Percentiles rank a stretch among this genome's conserved stretches.
Evolutionary conservation across 768 basidiomycete genomes (phyloP).

Genomic region (Mycena filopes): DNA sequence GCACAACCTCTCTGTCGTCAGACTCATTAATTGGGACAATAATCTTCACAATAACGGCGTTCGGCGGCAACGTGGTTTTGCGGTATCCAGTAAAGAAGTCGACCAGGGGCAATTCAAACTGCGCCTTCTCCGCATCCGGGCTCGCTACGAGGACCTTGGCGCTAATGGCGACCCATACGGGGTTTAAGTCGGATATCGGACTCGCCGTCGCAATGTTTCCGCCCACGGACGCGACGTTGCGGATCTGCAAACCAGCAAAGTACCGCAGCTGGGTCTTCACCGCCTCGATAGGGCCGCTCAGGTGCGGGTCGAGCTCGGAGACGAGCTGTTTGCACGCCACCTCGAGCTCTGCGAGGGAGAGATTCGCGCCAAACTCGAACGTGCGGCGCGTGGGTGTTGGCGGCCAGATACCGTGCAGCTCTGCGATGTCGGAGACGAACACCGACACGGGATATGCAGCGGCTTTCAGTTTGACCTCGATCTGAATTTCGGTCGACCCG

Average conservation of each 20-base stretch:
- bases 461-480: slow-evolving; percentile 36
- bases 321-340: slow-evolving; percentile 24
- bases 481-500: slow-evolving; percentile 34
- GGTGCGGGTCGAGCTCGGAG: slow-evolving; percentile 22
- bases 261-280: slow-evolving; percentile 33
- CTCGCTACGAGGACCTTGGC: slow-evolving; percentile 26
- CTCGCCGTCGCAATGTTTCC: slow-evolving; percentile 35
- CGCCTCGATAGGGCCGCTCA: slow-evolving; percentile 33
- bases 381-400: slow-evolving; percentile 26
- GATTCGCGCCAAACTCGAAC: slow-evolving; percentile 34
- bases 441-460: slow-evolving; percentile 29
- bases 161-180: slow-evolving; percentile 33
- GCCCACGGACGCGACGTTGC: slow-evolving; percentile 32
- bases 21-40: slow-evolving; percentile 31
- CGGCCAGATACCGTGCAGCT: slow-evolving; percentile 28
- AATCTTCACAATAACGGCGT: slow-evolving; percentile 34
- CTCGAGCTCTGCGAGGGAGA: slow-evolving; percentile 33
- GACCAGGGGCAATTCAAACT: slow-evolving; percentile 25
- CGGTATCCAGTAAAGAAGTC: slow-evolving; percentile 36
- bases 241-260: slow-evolving; percentile 34
- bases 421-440: slow-evolving; percentile 31
- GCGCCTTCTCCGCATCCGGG: slow-evolving; percentile 1
- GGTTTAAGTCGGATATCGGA: slow-evolving; percentile 35
- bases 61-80: slow-evolving; percentile 30
- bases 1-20: slow-evolving; percentile 30